Evolutionary conservation across 805 yeast genomes (phyloP), one percentile per base, ranked within the genome.

Genomic region (Myxozyma sirexii): DNA sequence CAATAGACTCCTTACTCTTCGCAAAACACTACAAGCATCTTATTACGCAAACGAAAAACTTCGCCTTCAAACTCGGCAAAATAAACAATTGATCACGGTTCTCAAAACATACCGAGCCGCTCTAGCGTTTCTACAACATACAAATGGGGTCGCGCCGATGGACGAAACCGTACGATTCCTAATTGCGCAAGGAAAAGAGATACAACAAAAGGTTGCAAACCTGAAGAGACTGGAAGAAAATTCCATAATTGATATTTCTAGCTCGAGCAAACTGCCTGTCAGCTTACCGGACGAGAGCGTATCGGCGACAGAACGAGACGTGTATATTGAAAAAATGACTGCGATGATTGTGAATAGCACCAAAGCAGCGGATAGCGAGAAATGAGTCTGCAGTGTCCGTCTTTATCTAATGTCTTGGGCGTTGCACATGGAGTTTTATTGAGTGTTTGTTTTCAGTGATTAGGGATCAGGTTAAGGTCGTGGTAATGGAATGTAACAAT

Each of bases 281-380:
- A 6, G 31, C 17, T 19, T 19, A n/a, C 19, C 43, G 6, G 45
- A 57, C 31, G 21, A 64, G 26, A 35, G 31, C 3, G 44, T 13
- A 12, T 24, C 35, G 23, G 41, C 41, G 8, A 41, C 60, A 6
- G 66, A 59, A 33, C 56, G 66, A 15, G 61, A 56, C 8, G 48
- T 62, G n/a, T 62, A 62, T 33, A 56, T 62, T 24, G 66, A 62
- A 35, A 62, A 53, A 39, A 62, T 62, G 66, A 60, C 66, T 37
- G 66, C 66, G 19, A 38, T 62, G 55, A 59, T 62, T 17, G 61
- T 62, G 26, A 50, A 48, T n/a, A 48, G 21, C 27, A 37, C 39
- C 23, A 31, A 47, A 6, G 52, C 35, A 4, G 21, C 42, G 7
- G 63, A 61, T 8, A 24, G 19, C 1, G 64, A 53, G 31, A 15